Base-by-base conservation (phyloP, 2,329 filamentous ascomycete genomes). In the Fusarium veterinarium region DNA sequence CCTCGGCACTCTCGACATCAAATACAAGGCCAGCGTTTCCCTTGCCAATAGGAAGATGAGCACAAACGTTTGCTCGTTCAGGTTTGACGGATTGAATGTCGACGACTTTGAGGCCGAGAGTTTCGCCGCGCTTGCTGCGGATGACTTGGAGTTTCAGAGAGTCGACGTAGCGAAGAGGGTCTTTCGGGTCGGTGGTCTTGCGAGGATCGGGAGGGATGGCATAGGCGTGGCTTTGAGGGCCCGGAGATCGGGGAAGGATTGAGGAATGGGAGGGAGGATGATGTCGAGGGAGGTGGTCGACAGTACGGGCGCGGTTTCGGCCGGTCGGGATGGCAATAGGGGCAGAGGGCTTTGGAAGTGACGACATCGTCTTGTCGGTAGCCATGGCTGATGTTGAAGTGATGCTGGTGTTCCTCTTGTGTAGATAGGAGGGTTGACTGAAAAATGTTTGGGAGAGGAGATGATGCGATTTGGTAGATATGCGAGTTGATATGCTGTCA, bases 101-200 rank as follows among this genome's bases (percentile, higher is more conserved):
- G 11, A 60, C 23, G 14, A 72, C 51, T 20, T n/a, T 44, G 23
- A 72, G 28, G 1, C 67, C 64, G 6, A 59, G n/a, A 1, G 53
- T 53, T 16, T 53, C 51, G 13, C 31, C 64, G 13, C 65, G 46
- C 10, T 31, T 37, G 11, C 61, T 35, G 8, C 56, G 55, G 19
- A 69, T 13, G 9, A 58, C 56, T 12, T 72, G 64, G 1, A 74
- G 71, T 5, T 25, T 46, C 37, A 74, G 58, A 0, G 51, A n/a
- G 8, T 73, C 70, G 55, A 73, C 70, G 2, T n/a, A n/a, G 3
- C 42, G 42, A 1, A 72, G 56, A 11, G 67, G 38, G 6, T 25
- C 19, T 4, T 38, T 19, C 5, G 31, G 12, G 6, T 25, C 19
- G 20, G 25, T 23, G 5, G 5, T 9, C 20, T n/a, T 23, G 17